Evolutionary conservation across 2,329 filamentous ascomycete species (phyloP).

Genomic region (Alternaria brassicae): DNA sequence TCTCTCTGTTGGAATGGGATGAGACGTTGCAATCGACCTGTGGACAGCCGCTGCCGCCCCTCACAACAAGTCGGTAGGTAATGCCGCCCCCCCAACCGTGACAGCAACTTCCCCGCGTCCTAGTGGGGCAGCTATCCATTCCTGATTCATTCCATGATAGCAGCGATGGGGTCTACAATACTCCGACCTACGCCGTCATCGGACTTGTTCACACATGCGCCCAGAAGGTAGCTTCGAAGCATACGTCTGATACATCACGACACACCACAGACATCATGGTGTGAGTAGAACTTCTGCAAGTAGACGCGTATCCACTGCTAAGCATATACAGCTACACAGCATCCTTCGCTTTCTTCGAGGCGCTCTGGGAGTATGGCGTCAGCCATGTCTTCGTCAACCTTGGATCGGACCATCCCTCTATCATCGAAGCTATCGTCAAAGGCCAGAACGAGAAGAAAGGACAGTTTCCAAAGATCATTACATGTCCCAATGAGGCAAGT

Average conservation of each 20-base stretch:
- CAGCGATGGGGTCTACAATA: conserved; percentile 5
- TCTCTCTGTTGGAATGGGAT: neutral
- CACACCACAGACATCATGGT: conserved; percentile 26
- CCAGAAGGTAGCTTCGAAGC: neutral
- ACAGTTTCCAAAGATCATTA: conserved; percentile 75
- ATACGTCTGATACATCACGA: neutral
- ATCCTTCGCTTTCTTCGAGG: conserved; percentile 83
- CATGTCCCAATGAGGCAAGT: conserved; percentile 77
- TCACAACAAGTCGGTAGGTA: neutral
- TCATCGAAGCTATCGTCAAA: conserved; percentile 82
- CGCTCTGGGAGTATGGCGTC: conserved; percentile 68
- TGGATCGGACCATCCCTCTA: conserved; percentile 76
- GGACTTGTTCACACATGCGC: neutral
- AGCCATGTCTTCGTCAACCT: conserved; percentile 68
- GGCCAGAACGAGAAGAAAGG: conserved; percentile 71
- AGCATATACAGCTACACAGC: conserved; percentile 66
- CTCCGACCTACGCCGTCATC: neutral
- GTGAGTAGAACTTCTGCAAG: conserved; percentile 12
- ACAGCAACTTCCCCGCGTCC: conserved; percentile 21
- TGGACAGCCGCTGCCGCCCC: neutral
- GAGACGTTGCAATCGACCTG: neutral
- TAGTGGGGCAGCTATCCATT: conserved; percentile 22
- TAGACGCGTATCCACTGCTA: neutral
- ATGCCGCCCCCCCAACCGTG: neutral
- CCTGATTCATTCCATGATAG: neutral